Percentiles rank a stretch among this genome's conserved stretches.
phyloP scores from a whole-genome alignment of 345 rosid genomes.

The Cardamine chenopodiifolia region DNA sequence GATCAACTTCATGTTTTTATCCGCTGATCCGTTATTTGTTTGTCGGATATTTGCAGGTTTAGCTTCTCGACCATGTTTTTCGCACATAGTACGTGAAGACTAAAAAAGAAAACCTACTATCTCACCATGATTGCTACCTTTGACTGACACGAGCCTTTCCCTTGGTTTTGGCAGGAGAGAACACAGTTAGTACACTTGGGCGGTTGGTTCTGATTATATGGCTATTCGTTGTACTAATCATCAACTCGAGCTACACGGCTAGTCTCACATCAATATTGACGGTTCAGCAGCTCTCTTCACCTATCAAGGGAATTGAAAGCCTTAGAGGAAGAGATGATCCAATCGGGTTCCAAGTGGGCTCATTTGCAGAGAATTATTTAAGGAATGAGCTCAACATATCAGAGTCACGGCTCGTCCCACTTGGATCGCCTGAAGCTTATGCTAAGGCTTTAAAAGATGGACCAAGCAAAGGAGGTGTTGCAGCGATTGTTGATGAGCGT shows the following conservation, averaged over 20 bases:
- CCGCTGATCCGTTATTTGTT: slow-evolving; percentile 42
- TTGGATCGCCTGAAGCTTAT: slow-evolving; percentile 84
- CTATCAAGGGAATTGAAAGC: slow-evolving; percentile 75
- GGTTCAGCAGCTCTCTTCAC: slow-evolving; percentile 85
- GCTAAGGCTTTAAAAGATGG: slow-evolving; percentile 69
- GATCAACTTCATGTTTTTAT: slow-evolving; percentile 2
- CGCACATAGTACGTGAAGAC: slow-evolving; percentile 72
- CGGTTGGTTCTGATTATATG: slow-evolving; percentile 82
- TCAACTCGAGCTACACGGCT: slow-evolving; percentile 97
- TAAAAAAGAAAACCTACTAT: not conserved
- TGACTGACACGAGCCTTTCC: slow-evolving; percentile 30
- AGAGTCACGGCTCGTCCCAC: slow-evolving; percentile 67
- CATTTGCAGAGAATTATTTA: slow-evolving; percentile 80
- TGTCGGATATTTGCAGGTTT: slow-evolving; percentile 72
- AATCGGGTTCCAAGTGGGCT: slow-evolving; percentile 86
- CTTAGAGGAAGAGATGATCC: slow-evolving; percentile 64
- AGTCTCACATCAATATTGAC: slow-evolving; percentile 92
- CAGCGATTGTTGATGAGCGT: slow-evolving; percentile 86
- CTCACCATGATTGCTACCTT: slow-evolving; percentile 15
- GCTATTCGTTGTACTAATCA: slow-evolving; percentile 89
- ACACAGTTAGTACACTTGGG: slow-evolving; percentile 80
- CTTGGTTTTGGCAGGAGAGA: slow-evolving; percentile 69
- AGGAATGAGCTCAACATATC: slow-evolving; percentile 73
- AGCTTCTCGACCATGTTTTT: slow-evolving; percentile 94
- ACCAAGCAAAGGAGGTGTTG: slow-evolving; percentile 83